Evolutionary conservation across 306 rosid species (phyloP).

Genomic region (Lagenaria siceraria): DNA sequence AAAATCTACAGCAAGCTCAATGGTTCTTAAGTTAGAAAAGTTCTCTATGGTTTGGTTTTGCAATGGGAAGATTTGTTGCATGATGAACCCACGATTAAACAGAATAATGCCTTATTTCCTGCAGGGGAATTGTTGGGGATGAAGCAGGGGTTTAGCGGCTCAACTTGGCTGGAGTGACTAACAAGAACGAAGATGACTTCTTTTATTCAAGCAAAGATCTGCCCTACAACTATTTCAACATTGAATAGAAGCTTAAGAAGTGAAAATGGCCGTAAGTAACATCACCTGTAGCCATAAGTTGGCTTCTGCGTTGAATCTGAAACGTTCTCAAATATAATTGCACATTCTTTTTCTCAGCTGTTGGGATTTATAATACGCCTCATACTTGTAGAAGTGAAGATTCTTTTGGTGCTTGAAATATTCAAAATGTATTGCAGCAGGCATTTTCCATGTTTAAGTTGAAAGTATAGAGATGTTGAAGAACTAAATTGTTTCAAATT

Average conservation of each 20-base stretch:
- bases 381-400: background rate
- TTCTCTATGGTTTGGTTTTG: background rate
- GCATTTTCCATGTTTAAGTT: no score
- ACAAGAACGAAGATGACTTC: slow-evolving; percentile 24
- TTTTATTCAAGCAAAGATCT: slow-evolving; percentile 32
- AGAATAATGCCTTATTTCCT: background rate
- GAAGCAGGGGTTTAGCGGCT: background rate
- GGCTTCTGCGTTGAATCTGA: background rate
- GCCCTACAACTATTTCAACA: slow-evolving; percentile 24
- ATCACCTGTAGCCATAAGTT: background rate
- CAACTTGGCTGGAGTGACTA: background rate
- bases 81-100: background rate
- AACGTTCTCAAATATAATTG: background rate
- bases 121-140: background rate
- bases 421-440: background rate
- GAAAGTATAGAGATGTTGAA: no score
- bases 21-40: background rate
- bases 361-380: background rate
- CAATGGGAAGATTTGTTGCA: background rate
- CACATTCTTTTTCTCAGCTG: background rate
- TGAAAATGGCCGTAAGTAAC: slow-evolving; percentile 29
- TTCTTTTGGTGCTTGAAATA: background rate
- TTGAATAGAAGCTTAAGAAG: slow-evolving; percentile 12
- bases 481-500: no score
- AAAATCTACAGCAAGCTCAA: background rate